Percentiles rank a stretch among this genome's conserved stretches.
phyloP scores from a whole-genome alignment of 2,329 filamentous ascomycete genomes.

The Bipolaris bicolor region DNA sequence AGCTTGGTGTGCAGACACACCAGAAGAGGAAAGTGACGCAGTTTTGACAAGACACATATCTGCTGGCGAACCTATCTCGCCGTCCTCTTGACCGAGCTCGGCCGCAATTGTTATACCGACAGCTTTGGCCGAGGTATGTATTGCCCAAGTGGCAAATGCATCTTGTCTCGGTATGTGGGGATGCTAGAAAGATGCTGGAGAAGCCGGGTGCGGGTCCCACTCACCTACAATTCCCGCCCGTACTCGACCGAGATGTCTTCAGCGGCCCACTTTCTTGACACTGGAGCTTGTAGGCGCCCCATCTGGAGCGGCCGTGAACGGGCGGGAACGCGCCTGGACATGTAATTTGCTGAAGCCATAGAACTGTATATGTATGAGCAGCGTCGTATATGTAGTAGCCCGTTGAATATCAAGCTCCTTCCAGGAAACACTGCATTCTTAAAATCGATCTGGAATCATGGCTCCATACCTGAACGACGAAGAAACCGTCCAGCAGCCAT shows the following conservation, averaged over 20 bases:
- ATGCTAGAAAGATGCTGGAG: slow-evolving; percentile 2
- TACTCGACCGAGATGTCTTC: slow-evolving; percentile 11
- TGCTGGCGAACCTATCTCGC: background rate
- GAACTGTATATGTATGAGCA: slow-evolving; percentile 3
- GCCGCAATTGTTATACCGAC: slow-evolving; percentile 5
- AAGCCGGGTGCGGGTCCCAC: background rate
- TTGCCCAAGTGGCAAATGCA: background rate
- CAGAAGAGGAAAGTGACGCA: background rate
- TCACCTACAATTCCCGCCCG: slow-evolving; percentile 2
- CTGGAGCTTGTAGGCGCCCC: slow-evolving; percentile 1
- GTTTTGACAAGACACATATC: slow-evolving; percentile 4
- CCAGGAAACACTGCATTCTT: background rate
- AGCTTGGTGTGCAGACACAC: background rate
- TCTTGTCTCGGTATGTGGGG: slow-evolving; percentile 8
- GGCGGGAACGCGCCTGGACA: slow-evolving; percentile 2
- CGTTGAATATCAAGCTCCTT: background rate
- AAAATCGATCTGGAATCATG: slow-evolving; percentile 1
- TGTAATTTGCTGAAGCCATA: background rate
- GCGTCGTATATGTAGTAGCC: background rate
- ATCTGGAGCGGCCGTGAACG: slow-evolving; percentile 13
- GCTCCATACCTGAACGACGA: slow-evolving; percentile 10
- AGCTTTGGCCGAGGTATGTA: background rate
- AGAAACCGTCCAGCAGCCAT: slow-evolving; percentile 6
- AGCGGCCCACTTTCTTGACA: background rate
- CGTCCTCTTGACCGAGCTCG: slow-evolving; percentile 8